A percentile compares a stretch with the other conserved stretches of the same genome.
These are phyloP conservation scores for Pelagomonas calceolata DNA, from an alignment of 108 stramenopile species.

Conservation along the genomic window DNA sequence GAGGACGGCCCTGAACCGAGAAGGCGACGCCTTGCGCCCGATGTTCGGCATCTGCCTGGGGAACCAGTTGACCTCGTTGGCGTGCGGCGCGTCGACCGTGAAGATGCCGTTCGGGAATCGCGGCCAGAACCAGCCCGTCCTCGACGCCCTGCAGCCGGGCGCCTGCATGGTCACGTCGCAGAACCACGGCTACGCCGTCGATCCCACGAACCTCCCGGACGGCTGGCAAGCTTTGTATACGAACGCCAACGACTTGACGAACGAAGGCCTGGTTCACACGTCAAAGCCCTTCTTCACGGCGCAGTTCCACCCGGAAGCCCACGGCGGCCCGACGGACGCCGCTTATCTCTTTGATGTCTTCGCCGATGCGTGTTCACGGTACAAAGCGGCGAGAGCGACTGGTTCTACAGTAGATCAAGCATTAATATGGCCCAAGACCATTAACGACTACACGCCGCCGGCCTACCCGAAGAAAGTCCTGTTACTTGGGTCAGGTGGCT, in stretches of 20 bases:
- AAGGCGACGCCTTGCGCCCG: conserved; percentile 73
- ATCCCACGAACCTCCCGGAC: conserved; percentile 60
- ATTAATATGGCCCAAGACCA: not conserved
- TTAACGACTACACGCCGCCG: not conserved
- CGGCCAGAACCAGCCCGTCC: conserved; percentile 92
- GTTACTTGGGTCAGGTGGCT: conserved; percentile 89
- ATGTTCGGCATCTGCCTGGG: conserved; percentile 98
- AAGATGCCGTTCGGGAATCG: conserved; percentile 97
- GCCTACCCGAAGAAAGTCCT: conserved; percentile 77
- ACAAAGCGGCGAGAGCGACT: conserved; percentile 47
- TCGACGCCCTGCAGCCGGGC: conserved; percentile 72
- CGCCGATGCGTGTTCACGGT: conserved; percentile 1
- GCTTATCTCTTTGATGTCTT: conserved; percentile 97
- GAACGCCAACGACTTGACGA: conserved; percentile 92
- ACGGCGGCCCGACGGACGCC: conserved; percentile 91
- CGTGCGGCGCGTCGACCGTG: conserved; percentile 74
- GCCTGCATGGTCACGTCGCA: conserved; percentile 98
- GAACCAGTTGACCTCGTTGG: conserved; percentile 88
- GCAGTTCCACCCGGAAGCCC: conserved; percentile 95
- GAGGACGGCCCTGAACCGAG: conserved; percentile 36
- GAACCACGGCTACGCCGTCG: conserved; percentile 91
- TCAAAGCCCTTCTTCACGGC: conserved; percentile 91
- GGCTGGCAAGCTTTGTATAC: conserved; percentile 86
- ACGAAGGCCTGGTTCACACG: conserved; percentile 92
- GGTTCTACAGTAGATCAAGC: conserved; percentile 17